Evolutionary conservation across 257 asterid species (phyloP), one percentile per base, ranked within the genome.

Genomic region (Pogostemon cablin): DNA sequence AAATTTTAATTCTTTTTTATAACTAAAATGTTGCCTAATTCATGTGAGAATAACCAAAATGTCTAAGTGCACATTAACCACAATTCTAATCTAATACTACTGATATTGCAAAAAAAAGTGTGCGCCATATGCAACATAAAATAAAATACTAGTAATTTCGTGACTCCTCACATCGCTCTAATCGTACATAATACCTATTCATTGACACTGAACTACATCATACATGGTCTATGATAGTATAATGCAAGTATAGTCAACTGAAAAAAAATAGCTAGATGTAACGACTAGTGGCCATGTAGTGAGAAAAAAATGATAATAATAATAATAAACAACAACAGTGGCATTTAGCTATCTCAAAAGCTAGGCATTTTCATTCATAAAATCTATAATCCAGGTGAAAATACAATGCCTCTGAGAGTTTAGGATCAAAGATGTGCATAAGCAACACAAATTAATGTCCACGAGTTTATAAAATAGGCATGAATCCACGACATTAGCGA

Each of bases 371-470:
- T 56, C 53, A 17, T 41, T 55, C n/a, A 41, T 37, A 43, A 44
- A n/a, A 48, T 47, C 42, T 50, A 9, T 17, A 56, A 62, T 3
- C 49, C 62, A 48, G 57, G n/a, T 9, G 54, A 15, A 12, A 47
- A 4, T 55, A 71, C 42, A 71, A 59, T 41, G 48, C 42, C n/a
- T 11, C 54, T 44, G 39, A 46, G 12, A 57, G 41, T 3, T 20
- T 59, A 58, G 12, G 34, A 66, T 69, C 77, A 77, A 49, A 15
- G 15, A 54, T 54, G 65, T 53, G 60, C 72, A 72, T 63, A 44
- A 65, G 72, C 46, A 53, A 39, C 41, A 34, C 53, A 60, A 5
- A 38, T 10, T 57, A 49, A 20, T 49, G 39, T 42, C 73, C 67
- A 74, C 37, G 11, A 17, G n/a, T 40, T 62, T 15, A 64, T 47